Percentiles rank a stretch among this genome's conserved stretches.
These are phyloP conservation scores for Komagataella populi DNA, from an alignment of 805 yeast species.

Conservation along the genomic window DNA sequence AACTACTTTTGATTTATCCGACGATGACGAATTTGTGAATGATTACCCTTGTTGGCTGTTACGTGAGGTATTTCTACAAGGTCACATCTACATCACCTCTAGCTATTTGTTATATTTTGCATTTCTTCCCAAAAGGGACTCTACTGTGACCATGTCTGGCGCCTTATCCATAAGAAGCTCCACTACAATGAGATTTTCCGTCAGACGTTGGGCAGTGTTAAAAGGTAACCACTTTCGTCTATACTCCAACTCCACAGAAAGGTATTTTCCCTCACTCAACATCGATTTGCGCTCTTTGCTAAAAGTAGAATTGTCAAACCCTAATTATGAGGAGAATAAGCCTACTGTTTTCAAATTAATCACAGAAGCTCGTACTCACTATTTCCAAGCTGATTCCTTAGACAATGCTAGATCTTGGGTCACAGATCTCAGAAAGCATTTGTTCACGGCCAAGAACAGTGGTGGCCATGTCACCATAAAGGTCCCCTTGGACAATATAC, in stretches of 20 bases:
- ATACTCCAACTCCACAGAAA: slow-evolving; percentile 58
- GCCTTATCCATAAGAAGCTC: slow-evolving; percentile 28
- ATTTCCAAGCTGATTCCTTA: slow-evolving; percentile 60
- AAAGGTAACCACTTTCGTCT: slow-evolving; percentile 55
- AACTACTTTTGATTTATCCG: slow-evolving; percentile 28
- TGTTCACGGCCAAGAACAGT: slow-evolving; percentile 59
- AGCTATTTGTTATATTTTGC: slow-evolving; percentile 64
- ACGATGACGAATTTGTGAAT: slow-evolving; percentile 39
- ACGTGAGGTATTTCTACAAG: slow-evolving; percentile 74
- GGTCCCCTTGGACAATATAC: slow-evolving; percentile 57
- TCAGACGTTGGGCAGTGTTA: slow-evolving; percentile 70
- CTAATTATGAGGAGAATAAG: slow-evolving; percentile 8
- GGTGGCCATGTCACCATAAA: slow-evolving; percentile 65
- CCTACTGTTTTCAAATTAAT: slow-evolving; percentile 42
- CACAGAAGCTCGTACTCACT: slow-evolving; percentile 43
- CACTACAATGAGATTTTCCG: slow-evolving; percentile 21
- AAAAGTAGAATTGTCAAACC: slow-evolving; percentile 34
- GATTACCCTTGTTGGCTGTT: slow-evolving; percentile 71
- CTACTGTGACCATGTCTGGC: slow-evolving; percentile 33
- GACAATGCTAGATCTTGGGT: slow-evolving; percentile 75
- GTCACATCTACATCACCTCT: slow-evolving; percentile 65
- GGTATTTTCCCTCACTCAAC: slow-evolving; percentile 72
- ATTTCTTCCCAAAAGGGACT: slow-evolving; percentile 45
- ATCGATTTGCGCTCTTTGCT: slow-evolving; percentile 58
- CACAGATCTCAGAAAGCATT: slow-evolving; percentile 55